phyloP scores from a whole-genome alignment of 495 filamentous ascomycete species.

The Usnea hakonensis region DNA sequence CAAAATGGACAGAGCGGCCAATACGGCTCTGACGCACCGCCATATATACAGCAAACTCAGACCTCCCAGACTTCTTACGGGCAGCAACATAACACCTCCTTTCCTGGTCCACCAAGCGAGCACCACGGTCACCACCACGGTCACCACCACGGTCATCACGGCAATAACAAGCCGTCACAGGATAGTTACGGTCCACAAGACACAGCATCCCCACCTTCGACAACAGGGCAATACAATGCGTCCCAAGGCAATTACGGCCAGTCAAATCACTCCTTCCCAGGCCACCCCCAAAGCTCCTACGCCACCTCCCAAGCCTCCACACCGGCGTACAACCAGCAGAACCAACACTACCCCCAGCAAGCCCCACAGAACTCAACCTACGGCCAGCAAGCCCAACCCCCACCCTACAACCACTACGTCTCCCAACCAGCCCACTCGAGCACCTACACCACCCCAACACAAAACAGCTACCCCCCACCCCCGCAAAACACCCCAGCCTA shows the following conservation, averaged over 20 bases:
- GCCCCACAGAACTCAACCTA: slow-evolving; percentile 1
- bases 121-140: slow-evolving; percentile 10
- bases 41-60: slow-evolving; percentile 6
- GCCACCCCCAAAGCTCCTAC: slow-evolving; percentile 5
- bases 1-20: slow-evolving; percentile 1
- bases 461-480: slow-evolving; percentile 12
- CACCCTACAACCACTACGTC: slow-evolving; percentile 9
- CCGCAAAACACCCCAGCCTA: slow-evolving; percentile 11
- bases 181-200: slow-evolving; percentile 13
- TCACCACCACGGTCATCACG: slow-evolving; percentile 8
- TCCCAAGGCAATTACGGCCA: slow-evolving; percentile 10
- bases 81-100: background rate
- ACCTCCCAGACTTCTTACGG: slow-evolving; percentile 4
- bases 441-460: slow-evolving; percentile 6
- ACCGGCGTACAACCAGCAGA: slow-evolving; percentile 14
- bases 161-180: slow-evolving; percentile 12
- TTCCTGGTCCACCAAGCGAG: slow-evolving; percentile 1
- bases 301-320: slow-evolving; percentile 4
- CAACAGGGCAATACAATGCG: background rate
- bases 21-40: background rate
- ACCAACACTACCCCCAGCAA: slow-evolving; percentile 7
- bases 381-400: slow-evolving; percentile 12
- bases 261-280: slow-evolving; percentile 12
- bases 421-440: background rate
- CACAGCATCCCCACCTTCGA: slow-evolving; percentile 1